Conservation (phyloP, 2,329 filamentous ascomycete genomes). For the Exophiala sp. region DNA sequence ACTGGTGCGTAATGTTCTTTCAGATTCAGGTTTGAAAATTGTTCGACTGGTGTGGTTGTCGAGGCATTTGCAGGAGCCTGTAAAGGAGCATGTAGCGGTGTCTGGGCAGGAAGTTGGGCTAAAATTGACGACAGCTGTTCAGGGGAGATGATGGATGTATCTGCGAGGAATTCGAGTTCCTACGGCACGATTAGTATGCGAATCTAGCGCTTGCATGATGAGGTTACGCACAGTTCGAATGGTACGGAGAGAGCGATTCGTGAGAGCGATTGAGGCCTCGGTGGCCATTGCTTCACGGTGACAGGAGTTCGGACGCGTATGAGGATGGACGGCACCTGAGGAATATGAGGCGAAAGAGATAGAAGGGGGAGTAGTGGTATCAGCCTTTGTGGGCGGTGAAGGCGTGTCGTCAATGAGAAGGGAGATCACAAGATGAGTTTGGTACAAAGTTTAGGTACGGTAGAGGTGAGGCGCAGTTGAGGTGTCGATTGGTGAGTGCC, state of each 20-base stretch:
- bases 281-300: constrained; percentile 26
- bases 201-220: constrained; percentile 2
- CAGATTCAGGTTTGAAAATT: constrained; percentile 42
- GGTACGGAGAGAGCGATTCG: constrained; percentile 79
- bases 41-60: constrained; percentile 38
- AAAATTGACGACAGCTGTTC: constrained; percentile 72
- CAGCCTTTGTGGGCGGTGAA: constrained; percentile 9
- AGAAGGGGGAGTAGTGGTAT: constrained; percentile 17
- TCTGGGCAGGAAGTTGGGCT: constrained; percentile 68
- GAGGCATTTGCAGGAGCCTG: constrained; percentile 33
- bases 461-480: constrained; percentile 10
- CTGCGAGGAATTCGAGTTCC: constrained; percentile 88
- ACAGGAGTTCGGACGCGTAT: constrained; percentile 17
- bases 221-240: constrained; percentile 70
- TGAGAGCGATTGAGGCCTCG: constrained; percentile 51
- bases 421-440: neutral
- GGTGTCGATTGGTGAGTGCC: neutral
- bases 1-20: constrained; percentile 40
- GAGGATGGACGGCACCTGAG: neutral
- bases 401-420: constrained; percentile 13
- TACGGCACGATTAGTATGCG: constrained; percentile 37
- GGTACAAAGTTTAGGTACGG: neutral
- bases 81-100: constrained; percentile 35
- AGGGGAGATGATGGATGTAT: constrained; percentile 74
- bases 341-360: constrained; percentile 8